Conservation (phyloP, 129 eudicot genomes). For the Erigeron canadensis region DNA sequence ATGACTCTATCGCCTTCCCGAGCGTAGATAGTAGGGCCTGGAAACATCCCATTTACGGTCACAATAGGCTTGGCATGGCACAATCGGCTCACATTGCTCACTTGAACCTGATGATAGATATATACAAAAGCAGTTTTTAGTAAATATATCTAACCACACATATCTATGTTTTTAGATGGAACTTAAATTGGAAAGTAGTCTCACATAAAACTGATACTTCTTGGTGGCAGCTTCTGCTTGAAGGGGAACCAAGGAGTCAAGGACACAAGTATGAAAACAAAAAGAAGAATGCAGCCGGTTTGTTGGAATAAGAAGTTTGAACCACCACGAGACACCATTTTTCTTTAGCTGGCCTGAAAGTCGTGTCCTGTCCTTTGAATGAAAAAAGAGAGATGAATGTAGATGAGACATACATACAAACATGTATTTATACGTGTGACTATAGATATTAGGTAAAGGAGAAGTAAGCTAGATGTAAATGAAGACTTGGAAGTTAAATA, state of each 20-base stretch:
- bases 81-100: constrained; percentile 51
- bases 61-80: constrained; percentile 57
- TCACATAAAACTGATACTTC: constrained; percentile 51
- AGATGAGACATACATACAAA: constrained; percentile 16
- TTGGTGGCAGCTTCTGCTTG: constrained; percentile 43
- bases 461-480: constrained; percentile 35
- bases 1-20: constrained; percentile 52
- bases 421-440: background rate
- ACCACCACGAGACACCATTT: constrained; percentile 30
- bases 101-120: constrained; percentile 39
- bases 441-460: constrained; percentile 27
- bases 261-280: constrained; percentile 16
- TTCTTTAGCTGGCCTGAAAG: constrained; percentile 12
- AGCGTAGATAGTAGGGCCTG: constrained; percentile 57
- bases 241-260: constrained; percentile 17
- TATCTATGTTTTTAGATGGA: background rate
- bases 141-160: background rate
- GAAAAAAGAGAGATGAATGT: constrained; percentile 12
- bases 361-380: background rate
- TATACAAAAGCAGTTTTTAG: background rate
- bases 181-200: background rate
- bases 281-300: constrained; percentile 1
- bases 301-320: background rate
- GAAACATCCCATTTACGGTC: constrained; percentile 45
- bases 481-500: constrained; percentile 39